Base-by-base conservation (phyloP, 2,329 filamentous ascomycete genomes). In the Sphaerostilbella broomeana region DNA sequence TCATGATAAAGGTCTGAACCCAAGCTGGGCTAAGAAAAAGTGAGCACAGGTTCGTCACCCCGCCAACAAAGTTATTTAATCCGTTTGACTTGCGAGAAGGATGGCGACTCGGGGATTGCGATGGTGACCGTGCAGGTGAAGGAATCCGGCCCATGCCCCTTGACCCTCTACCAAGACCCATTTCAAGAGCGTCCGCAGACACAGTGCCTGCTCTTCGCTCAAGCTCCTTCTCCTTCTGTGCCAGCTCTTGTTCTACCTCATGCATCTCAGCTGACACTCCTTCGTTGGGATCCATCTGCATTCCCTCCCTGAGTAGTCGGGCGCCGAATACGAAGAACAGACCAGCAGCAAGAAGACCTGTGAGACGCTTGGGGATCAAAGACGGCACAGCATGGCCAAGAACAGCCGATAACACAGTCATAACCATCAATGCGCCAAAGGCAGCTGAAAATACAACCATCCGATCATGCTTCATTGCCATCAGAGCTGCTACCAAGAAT, bases 1-100 rank as follows among this genome's bases (percentile, higher is more conserved):
- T 98, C 92, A 98, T 98, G 52, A 94, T 78, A 58, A 98, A 98
- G 0, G 92, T 98, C 65, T 97, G 90, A 11, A 98, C 92, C 92
- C 92, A 98, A 1, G 89, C 92, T 2, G 92, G 92, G 62, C 86
- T 95, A 26, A 98, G 73, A 4, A 98, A 74, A 6, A 98, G 71
- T 9, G 86, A 88, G 47, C 88, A 78, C 4, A 98, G 76, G 54
- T 98, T 98, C 60, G 81, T 80, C 17, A 95, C 67, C 1, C 92
- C 89, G 15, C 73, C 60, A 46, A 75, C 45, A 60, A 64, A 43
- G 51, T 64, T 54, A 53, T 67, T 51, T 31, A 69, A 44, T 10
- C 24, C 50, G 15, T 59, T 55, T 6, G 60, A 53, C 21, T 61
- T 62, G 31, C 68, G 75, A 13, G 67, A 80, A 12, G 65, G 70